Base-by-base conservation (phyloP, 192 early-diverging fungal species). In the Hyaloraphidium curvatum region DNA sequence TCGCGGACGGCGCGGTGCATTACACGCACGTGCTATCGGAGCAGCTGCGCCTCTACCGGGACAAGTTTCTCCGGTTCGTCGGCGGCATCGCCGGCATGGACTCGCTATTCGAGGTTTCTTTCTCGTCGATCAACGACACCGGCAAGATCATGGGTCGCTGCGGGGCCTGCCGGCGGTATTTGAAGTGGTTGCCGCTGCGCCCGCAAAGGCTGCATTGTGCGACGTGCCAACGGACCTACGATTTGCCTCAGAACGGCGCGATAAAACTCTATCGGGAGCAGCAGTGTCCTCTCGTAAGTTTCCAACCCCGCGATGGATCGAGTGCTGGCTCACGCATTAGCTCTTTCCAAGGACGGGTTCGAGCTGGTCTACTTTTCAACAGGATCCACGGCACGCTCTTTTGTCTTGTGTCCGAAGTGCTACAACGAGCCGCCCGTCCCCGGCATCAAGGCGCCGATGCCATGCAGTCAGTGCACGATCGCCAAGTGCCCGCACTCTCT, bases 311-410 rank as follows among this genome's bases (percentile, higher is more conserved):
- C n/a, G n/a, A n/a, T n/a, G n/a, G n/a, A n/a, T n/a, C n/a, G n/a
- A n/a, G n/a, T n/a, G n/a, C n/a, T n/a, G n/a, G n/a, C n/a, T n/a
- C n/a, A n/a, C n/a, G n/a, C n/a, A n/a, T n/a, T n/a, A n/a, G n/a
- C n/a, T n/a, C n/a, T n/a, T n/a, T n/a, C n/a, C n/a, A n/a, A n/a
- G n/a, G 72, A 74, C 58, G 64, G 63, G 39, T 74, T 74, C 55
- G 73, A 77, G 50, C 51, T 74, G 19, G 61, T 74, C 35, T 40
- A 64, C 5, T 76, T 64, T 33, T 70, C 72, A 26, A 74, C 69
- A 28, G 72, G 72, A 14, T 70, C 71, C 37, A 77, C 74, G 53
- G 74, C 73, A 25, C 75, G 60, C 13, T 75, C 75, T 1, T 74
- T 62, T 41, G 66, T 66, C 9, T 39, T 74, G 21, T 74, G 72